These are phyloP conservation scores for Blastocystis sp. DNA, from an alignment of 352 stramenopile species.

Conservation along the genomic window DNA sequence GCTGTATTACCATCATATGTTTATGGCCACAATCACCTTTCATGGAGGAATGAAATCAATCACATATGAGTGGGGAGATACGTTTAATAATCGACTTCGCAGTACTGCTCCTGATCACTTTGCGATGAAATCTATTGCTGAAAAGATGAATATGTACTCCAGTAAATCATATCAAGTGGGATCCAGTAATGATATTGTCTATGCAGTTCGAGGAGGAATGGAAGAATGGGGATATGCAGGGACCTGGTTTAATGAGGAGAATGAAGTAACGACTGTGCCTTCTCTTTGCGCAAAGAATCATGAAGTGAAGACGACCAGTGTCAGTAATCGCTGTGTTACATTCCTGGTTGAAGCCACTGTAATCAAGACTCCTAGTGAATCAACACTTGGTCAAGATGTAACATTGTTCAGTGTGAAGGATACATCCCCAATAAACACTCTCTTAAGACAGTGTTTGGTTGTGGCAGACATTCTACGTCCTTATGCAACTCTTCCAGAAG, in stretches of 20 bases:
- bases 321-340: slow-evolving; percentile 18
- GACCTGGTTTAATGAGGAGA: slow-evolving; percentile 22
- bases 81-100: background rate
- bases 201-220: slow-evolving; percentile 60
- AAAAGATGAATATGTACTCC: slow-evolving; percentile 20
- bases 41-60: slow-evolving; percentile 52
- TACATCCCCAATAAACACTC: background rate
- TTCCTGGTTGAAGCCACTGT: slow-evolving; percentile 23
- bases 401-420: background rate
- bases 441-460: slow-evolving; percentile 6
- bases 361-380: background rate
- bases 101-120: slow-evolving; percentile 8
- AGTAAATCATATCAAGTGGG: slow-evolving; percentile 21
- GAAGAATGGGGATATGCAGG: slow-evolving; percentile 66
- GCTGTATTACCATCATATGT: slow-evolving; percentile 35
- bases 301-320: background rate
- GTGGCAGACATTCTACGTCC: background rate
- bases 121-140: slow-evolving; percentile 25
- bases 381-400: background rate
- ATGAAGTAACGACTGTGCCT: background rate
- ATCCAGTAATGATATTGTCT: slow-evolving; percentile 44
- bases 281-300: background rate
- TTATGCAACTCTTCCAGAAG: background rate
- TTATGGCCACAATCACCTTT: slow-evolving; percentile 60
- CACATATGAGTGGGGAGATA: slow-evolving; percentile 66